Conservation (phyloP, 768 basidiomycete species). For the Saitozyma podzolica region DNA sequence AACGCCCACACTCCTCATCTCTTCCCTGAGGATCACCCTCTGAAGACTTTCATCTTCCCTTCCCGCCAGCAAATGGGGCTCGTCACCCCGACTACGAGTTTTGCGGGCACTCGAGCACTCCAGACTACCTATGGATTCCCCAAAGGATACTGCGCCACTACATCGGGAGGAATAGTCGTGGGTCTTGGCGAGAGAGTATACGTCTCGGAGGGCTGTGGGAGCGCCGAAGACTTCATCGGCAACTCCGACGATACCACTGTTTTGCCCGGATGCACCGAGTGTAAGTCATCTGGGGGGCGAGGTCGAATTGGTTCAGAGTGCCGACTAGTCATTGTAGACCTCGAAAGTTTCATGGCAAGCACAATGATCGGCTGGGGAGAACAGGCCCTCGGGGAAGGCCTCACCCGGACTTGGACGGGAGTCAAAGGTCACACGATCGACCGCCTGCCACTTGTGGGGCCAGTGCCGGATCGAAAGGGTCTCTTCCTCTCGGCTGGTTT, state of each 20-base stretch:
- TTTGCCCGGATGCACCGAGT: no score
- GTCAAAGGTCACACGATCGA: conserved; percentile 4
- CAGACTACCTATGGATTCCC: conserved; percentile 16
- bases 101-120: conserved; percentile 14
- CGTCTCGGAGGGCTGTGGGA: conserved; percentile 9
- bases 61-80: conserved; percentile 23
- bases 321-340: no score
- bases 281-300: no score
- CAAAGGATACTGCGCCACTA: conserved; percentile 23
- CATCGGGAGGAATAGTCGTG: conserved; percentile 20
- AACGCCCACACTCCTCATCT: conserved; percentile 11
- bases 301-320: no score
- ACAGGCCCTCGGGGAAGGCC: conserved; percentile 10
- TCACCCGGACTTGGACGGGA: conserved; percentile 11
- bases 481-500: not conserved
- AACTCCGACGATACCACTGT: no score
- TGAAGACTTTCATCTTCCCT: conserved; percentile 18
- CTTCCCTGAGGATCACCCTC: conserved; percentile 6
- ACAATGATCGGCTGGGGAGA: conserved; percentile 11
- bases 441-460: not conserved
- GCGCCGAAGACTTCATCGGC: conserved; percentile 16
- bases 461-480: not conserved
- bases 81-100: conserved; percentile 18
- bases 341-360: not conserved
- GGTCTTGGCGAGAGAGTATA: conserved; percentile 11